Percentiles rank a stretch among this genome's conserved stretches.
Conservation (phyloP, 2,329 filamentous ascomycete genomes). For the Niveomyces coronatus region DNA sequence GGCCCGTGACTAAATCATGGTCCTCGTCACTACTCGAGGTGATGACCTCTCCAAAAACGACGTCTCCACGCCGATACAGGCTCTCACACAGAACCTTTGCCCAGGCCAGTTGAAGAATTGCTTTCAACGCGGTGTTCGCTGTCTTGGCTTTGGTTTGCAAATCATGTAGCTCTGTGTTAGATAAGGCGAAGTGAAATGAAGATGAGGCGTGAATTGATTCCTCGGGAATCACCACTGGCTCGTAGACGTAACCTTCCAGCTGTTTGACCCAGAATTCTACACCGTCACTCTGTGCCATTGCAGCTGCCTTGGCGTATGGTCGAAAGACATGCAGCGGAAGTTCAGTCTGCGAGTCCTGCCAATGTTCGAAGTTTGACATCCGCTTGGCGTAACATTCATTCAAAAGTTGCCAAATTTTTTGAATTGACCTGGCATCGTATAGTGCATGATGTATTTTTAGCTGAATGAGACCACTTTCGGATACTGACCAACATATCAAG, state of each 20-base stretch:
- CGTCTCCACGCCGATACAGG: slow-evolving; percentile 13
- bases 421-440: slow-evolving; percentile 15
- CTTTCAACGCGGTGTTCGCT: slow-evolving; percentile 13
- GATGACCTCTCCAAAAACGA: slow-evolving; percentile 16
- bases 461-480: too few relatives aligned
- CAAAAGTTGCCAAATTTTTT: slow-evolving; percentile 13
- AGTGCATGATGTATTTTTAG: slow-evolving; percentile 16
- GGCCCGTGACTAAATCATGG: slow-evolving; percentile 11
- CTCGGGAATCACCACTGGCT: too few relatives aligned
- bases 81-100: slow-evolving; percentile 15
- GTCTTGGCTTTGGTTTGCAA: slow-evolving; percentile 10
- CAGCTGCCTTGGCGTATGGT: too few relatives aligned
- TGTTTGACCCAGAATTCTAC: too few relatives aligned
- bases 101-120: slow-evolving; percentile 16
- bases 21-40: slow-evolving; percentile 3
- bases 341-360: too few relatives aligned
- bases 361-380: too few relatives aligned
- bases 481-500: slow-evolving; percentile 12
- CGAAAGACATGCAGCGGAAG: too few relatives aligned
- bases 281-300: too few relatives aligned
- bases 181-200: neutral
- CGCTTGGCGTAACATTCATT: slow-evolving; percentile 10
- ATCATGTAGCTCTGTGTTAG: slow-evolving; percentile 6
- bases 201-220: too few relatives aligned
- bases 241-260: too few relatives aligned